Percentiles rank a stretch among this genome's conserved stretches.
Conservation (phyloP, 2,329 filamentous ascomycete species). For the Magnaporthiopsis rhizophila region DNA sequence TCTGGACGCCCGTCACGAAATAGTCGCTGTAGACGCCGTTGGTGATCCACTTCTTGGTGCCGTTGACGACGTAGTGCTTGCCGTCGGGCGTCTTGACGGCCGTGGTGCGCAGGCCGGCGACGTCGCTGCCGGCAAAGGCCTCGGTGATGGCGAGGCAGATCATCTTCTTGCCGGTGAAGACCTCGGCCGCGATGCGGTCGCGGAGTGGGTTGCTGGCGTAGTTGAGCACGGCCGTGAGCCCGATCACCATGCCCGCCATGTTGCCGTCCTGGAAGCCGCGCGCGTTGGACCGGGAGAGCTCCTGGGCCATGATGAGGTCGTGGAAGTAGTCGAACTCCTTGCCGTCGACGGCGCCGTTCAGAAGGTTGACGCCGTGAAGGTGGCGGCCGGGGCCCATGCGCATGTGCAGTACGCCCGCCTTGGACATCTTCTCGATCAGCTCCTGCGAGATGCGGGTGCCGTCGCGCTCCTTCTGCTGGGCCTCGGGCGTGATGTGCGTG, state of each 20-base stretch:
- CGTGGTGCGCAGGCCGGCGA: slow-evolving; percentile 71
- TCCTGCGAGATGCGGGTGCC: slow-evolving; percentile 64
- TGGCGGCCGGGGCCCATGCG: slow-evolving; percentile 77
- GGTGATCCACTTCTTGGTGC: slow-evolving; percentile 81
- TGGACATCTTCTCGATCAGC: slow-evolving; percentile 72
- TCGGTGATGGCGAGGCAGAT: slow-evolving; percentile 84
- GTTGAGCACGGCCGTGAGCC: slow-evolving; percentile 70
- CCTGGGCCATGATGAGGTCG: slow-evolving; percentile 69
- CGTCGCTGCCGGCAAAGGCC: slow-evolving; percentile 78
- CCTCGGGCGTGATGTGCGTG: slow-evolving; percentile 62
- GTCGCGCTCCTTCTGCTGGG: slow-evolving; percentile 65
- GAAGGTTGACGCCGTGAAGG: slow-evolving; percentile 59
- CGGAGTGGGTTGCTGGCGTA: slow-evolving; percentile 62
- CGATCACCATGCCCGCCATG: slow-evolving; percentile 80
- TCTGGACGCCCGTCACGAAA: slow-evolving; percentile 74
- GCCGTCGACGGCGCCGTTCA: slow-evolving; percentile 63
- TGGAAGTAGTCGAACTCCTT: slow-evolving; percentile 86
- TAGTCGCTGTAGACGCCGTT: slow-evolving; percentile 73
- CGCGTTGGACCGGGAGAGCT: slow-evolving; percentile 61
- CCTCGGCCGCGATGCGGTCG: slow-evolving; percentile 60
- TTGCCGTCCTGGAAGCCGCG: slow-evolving; percentile 82
- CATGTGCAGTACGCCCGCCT: slow-evolving; percentile 69
- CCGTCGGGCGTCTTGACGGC: slow-evolving; percentile 69
- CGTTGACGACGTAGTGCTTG: slow-evolving; percentile 63
- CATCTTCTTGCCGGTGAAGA: slow-evolving; percentile 76